Conservation (phyloP, 2,329 filamentous ascomycete species). For the Sporothrix variecibatus region DNA sequence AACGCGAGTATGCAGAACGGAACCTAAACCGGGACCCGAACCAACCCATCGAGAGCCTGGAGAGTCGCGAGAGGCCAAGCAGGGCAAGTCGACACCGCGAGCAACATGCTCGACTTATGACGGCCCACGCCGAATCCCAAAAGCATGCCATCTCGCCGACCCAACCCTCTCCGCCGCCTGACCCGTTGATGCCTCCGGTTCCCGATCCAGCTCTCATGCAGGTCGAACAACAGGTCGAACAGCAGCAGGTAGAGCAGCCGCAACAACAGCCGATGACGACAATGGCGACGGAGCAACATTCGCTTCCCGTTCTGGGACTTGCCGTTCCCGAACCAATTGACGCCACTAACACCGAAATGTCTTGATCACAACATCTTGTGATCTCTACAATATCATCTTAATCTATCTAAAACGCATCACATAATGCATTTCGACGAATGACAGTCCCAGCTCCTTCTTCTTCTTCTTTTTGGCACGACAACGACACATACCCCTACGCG, state of each 20-base stretch:
- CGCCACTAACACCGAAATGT: not conserved
- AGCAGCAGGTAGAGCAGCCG: not conserved
- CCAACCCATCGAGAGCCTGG: not conserved
- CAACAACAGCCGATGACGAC: not conserved
- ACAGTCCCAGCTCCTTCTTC: not conserved
- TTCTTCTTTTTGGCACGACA: not conserved
- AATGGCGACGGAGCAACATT: not conserved
- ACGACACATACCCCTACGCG: not conserved
- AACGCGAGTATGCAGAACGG: not conserved
- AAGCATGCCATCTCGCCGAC: not conserved
- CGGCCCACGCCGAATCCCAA: not conserved
- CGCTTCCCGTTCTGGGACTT: not conserved
- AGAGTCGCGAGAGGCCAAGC: not conserved
- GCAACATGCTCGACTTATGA: not conserved
- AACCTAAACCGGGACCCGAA: not conserved
- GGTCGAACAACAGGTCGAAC: not conserved
- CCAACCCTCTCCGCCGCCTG: not conserved
- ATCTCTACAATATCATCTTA: not conserved
- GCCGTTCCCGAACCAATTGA: not conserved
- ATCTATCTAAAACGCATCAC: not conserved
- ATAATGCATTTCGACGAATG: not conserved
- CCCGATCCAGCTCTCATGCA: slow-evolving; percentile 10
- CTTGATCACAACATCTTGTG: not conserved
- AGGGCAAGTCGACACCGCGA: not conserved
- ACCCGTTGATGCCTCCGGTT: not conserved